phyloP scores from a whole-genome alignment of 2,329 filamentous ascomycete species.

The Penicillium sp. region DNA sequence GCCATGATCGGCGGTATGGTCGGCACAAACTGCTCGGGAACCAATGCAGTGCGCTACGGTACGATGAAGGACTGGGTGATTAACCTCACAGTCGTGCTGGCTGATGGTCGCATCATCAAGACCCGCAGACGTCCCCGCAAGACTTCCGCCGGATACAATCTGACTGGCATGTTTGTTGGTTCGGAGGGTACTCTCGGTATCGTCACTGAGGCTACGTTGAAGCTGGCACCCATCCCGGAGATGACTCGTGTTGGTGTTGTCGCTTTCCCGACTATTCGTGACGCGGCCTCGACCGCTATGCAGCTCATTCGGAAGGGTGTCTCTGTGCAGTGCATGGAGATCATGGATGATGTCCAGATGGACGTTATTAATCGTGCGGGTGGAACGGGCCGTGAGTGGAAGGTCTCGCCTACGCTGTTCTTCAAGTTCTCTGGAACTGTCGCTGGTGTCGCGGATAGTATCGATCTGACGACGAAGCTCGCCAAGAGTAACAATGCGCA shows the following conservation, averaged over 20 bases:
- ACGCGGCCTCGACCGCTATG: conserved; percentile 63
- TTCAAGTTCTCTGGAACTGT: conserved; percentile 71
- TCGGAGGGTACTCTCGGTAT: conserved; percentile 70
- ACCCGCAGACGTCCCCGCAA: conserved; percentile 63
- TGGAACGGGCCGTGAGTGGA: conserved; percentile 52
- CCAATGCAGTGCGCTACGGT: conserved; percentile 63
- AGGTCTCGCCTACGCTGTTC: conserved; percentile 42
- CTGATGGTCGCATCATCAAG: conserved; percentile 64
- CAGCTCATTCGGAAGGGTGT: conserved; percentile 63
- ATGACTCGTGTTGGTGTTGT: conserved; percentile 65
- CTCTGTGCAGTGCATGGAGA: conserved; percentile 65
- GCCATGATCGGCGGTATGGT: conserved; percentile 61
- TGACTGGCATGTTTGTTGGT: conserved; percentile 67
- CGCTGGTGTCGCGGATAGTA: conserved; percentile 74
- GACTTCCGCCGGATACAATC: conserved; percentile 68
- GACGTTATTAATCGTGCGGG: conserved; percentile 65
- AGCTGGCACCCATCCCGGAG: conserved; percentile 63
- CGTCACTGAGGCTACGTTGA: conserved; percentile 68
- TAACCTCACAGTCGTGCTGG: conserved; percentile 67
- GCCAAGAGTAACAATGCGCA: conserved; percentile 59
- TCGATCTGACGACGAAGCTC: conserved; percentile 65
- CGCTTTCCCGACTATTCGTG: conserved; percentile 57
- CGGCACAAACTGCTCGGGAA: conserved; percentile 65
- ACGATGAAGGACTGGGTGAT: conserved; percentile 77
- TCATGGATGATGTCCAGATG: conserved; percentile 64